Conservation (phyloP, 2,329 filamentous ascomycete species). For the Pezicula neosporulosa region DNA sequence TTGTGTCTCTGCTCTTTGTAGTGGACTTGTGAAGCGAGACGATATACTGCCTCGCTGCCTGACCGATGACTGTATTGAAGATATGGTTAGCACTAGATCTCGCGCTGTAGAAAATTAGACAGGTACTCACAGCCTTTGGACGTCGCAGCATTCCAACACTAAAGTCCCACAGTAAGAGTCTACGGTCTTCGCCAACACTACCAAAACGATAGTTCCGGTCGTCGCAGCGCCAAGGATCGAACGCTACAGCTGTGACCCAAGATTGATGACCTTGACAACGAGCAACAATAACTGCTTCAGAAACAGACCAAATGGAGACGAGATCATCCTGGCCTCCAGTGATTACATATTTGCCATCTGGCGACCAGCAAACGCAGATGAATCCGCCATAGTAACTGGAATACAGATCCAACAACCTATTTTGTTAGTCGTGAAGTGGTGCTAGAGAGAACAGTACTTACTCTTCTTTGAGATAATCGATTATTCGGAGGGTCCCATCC, state of each 20-base stretch:
- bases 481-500: slow-evolving; percentile 82
- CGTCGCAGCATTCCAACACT: slow-evolving; percentile 93
- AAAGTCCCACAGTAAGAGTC: slow-evolving; percentile 94
- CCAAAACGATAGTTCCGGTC: slow-evolving; percentile 94
- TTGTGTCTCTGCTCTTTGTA: slow-evolving; percentile 59
- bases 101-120: too few species aligned
- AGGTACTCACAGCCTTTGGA: slow-evolving; percentile 70
- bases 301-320: slow-evolving; percentile 91
- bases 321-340: slow-evolving; percentile 96
- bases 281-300: slow-evolving; percentile 80
- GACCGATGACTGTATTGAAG: slow-evolving; percentile 43
- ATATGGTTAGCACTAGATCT: slow-evolving; percentile 1
- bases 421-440: slow-evolving; percentile 9
- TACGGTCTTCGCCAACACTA: slow-evolving; percentile 90
- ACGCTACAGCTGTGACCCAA: slow-evolving; percentile 90
- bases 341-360: slow-evolving; percentile 91
- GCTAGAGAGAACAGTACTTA: slow-evolving; percentile 39
- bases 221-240: slow-evolving; percentile 96
- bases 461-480: slow-evolving; percentile 91
- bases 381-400: slow-evolving; percentile 92
- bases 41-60: slow-evolving; percentile 50
- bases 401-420: slow-evolving; percentile 79
- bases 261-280: slow-evolving; percentile 94
- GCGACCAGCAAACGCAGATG: slow-evolving; percentile 94
- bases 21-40: slow-evolving; percentile 42